Evolutionary conservation across 2,329 filamentous ascomycete species (phyloP).

Genomic region (Hypoxylon sp.): DNA sequence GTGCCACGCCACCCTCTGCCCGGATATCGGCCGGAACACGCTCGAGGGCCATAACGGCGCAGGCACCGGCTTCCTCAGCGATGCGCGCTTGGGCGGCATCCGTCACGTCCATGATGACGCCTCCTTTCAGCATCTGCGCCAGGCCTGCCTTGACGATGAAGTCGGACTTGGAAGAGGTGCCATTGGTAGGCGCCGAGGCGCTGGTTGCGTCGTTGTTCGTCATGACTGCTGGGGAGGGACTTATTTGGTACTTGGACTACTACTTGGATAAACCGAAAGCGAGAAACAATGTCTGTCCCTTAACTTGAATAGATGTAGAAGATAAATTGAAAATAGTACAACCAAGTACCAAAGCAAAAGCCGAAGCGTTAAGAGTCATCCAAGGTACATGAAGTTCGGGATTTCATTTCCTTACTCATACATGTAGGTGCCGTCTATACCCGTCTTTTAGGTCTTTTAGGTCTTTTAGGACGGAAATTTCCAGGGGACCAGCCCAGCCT

Average conservation of each 20-base stretch:
- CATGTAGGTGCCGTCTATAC: constrained; percentile 28
- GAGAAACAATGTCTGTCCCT: neutral
- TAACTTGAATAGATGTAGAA: neutral
- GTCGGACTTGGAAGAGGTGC: constrained; percentile 62
- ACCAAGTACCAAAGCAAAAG: neutral
- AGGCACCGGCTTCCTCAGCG: constrained; percentile 95
- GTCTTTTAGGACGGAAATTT: constrained; percentile 19
- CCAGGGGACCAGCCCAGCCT: constrained; percentile 23
- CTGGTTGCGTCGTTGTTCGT: constrained; percentile 45
- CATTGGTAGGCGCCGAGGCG: constrained; percentile 40
- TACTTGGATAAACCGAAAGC: constrained; percentile 1
- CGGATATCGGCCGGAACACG: constrained; percentile 97
- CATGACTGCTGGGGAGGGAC: constrained; percentile 37
- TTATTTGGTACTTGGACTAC: neutral
- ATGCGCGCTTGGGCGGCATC: constrained; percentile 95
- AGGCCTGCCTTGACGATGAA: constrained; percentile 96
- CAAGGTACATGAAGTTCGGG: constrained; percentile 9
- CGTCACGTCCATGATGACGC: constrained; percentile 99
- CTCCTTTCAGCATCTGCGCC: constrained; percentile 98
- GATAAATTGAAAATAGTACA: constrained; percentile 1
- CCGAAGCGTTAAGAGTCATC: neutral
- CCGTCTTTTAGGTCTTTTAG: constrained; percentile 27
- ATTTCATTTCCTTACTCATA: constrained; percentile 24
- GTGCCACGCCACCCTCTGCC: constrained; percentile 89
- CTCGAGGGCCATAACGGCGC: constrained; percentile 98